Base-by-base conservation (phyloP, 164 flowering plant species). In the Kalanchoe fedtschenkoi region DNA sequence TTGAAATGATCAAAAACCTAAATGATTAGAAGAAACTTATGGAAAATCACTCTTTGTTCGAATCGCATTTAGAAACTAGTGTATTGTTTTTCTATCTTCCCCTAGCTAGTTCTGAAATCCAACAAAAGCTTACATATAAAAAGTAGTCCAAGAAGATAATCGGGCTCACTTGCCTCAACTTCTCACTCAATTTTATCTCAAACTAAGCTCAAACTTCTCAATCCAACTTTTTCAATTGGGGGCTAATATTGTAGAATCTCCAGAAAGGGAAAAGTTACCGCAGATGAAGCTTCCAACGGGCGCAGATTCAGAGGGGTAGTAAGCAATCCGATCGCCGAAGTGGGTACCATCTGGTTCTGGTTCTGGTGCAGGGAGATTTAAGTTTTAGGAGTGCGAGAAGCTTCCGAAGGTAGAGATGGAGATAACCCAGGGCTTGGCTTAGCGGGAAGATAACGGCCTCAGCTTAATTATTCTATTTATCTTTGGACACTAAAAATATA, bases 361-460 rank as follows among this genome's bases (percentile, higher is more conserved):
- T 9, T 16, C n/a, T n/a, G n/a, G 60, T 6, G 10, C 1, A n/a
- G n/a, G n/a, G n/a, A n/a, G 34, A 8, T 30, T 7, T 3, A 4
- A 33, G 30, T 3, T 51, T 24, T n/a, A n/a, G 67, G 56, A 61
- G 62, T 59, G 51, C 55, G 65, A 38, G 57, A 26, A 63, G 29
- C 32, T 14, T 39, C 47, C 42, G 32, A 39, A 57, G 60, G 62
- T 24, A 61, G 56, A 44, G 62, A 5, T n/a, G n/a, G n/a, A n/a
- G n/a, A n/a, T n/a, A n/a, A n/a, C n/a, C n/a, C 32, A 34, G 32
- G 60, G 17, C 69, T n/a, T n/a, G n/a, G n/a, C 38, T 75, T 62
- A 72, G 77, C 82, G 77, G 76, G 79, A 72, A 75, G 81, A 82
- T 80, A 78, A 72, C 78, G 69, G 65, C 77, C 77, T 65, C 69